These are phyloP conservation scores for Hydnomerulius pinastri DNA, from an alignment of 768 basidiomycete genomes.

Conservation along the genomic window DNA sequence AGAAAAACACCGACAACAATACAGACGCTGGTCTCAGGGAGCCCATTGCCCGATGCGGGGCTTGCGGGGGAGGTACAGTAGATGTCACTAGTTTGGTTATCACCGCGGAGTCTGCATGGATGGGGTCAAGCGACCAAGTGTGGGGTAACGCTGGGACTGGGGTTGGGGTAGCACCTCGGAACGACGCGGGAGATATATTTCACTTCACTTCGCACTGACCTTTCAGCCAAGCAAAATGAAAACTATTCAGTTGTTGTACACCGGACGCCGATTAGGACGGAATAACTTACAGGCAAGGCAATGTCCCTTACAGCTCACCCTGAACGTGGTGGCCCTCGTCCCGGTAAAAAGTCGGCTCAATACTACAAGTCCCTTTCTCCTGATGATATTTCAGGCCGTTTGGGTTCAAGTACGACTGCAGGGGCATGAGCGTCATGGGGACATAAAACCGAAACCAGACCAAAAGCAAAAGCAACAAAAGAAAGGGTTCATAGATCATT, in stretches of 20 bases:
- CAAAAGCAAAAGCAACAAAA: background rate
- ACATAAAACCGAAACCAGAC: background rate
- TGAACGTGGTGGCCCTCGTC: background rate
- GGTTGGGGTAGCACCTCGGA: background rate
- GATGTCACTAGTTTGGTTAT: too few species aligned
- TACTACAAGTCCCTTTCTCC: conserved; percentile 64
- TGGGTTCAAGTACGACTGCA: conserved; percentile 65
- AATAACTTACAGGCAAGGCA: background rate
- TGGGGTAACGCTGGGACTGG: background rate
- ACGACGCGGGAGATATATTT: background rate
- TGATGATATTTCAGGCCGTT: conserved; percentile 71
- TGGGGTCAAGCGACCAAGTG: background rate
- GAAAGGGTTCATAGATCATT: conserved; percentile 3
- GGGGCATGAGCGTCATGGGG: too few species aligned
- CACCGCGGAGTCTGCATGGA: background rate
- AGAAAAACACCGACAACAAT: background rate
- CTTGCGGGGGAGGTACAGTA: background rate
- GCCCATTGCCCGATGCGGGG: too few species aligned
- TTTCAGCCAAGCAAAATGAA: background rate
- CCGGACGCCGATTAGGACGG: background rate
- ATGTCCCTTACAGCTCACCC: background rate
- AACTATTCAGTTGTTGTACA: background rate
- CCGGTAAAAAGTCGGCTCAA: conserved; percentile 26
- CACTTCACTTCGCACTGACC: background rate
- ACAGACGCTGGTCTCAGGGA: too few species aligned